Base-by-base conservation (phyloP, 352 stramenopile genomes). In the Phytophthora ohioensis region DNA sequence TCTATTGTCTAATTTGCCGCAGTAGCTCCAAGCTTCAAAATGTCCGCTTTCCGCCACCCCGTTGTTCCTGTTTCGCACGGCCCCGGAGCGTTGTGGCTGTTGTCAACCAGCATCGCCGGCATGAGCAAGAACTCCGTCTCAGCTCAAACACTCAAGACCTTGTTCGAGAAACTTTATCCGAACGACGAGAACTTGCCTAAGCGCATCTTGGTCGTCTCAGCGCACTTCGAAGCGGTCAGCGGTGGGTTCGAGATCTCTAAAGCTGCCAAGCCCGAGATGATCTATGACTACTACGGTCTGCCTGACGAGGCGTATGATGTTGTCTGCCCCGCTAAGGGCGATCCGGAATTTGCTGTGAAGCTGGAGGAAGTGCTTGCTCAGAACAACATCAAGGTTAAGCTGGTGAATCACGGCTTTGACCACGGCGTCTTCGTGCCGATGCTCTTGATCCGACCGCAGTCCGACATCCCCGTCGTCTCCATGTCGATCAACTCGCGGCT, bases 401-500 rank as follows among this genome's bases (percentile, higher is more conserved):
- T 43, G 38, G 38, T 43, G 38, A 13, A 43, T 12, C 38, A 0
- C 38, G 38, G 38, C 9, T 43, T 43, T 13, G 38, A 43, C 38
- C 38, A 43, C 11, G 38, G 38, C 11, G 38, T 43, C 38, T 43
- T 43, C 38, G 38, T 43, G 11, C 38, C 38, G n/a, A 43, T 43
- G 38, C 38, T 9, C 6, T 46, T 46, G 39, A 46, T 46, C 39
- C 39, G 39, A 46, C 39, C 3, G 39, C 39, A 12, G 39, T 46
- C 3, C 39, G 12, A 46, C 39, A 46, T 21, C 39, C 39, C 39
- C 39, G 17, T 17, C 12, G 39, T 45, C 39, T 45, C 39, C 39
- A 45, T 45, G 39, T 45, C 39, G 39, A 45, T 45, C 12, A 45
- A 45, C 39, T 45, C 39, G 39, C 39, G 17, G 39, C 39, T 45